Base-by-base conservation (phyloP, 2,329 filamentous ascomycete genomes). In the Seiridium unicorne region DNA sequence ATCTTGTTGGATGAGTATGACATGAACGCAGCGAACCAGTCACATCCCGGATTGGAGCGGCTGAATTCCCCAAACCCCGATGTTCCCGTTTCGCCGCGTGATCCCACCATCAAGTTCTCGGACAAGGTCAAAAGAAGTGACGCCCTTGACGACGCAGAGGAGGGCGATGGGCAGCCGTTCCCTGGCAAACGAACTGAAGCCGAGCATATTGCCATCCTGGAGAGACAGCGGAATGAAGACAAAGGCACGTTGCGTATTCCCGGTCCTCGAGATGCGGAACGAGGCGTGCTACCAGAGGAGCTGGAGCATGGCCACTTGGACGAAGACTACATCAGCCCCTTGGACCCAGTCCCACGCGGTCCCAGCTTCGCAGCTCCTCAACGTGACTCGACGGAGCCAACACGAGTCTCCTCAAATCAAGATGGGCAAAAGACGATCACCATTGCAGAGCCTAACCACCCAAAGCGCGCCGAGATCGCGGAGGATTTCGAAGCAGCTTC, bases 221-320 rank as follows among this genome's bases (percentile, higher is more conserved):
- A 97, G 72, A 89, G 90, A 38, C 94, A 97, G 72, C 86, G 93
- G 44, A 89, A 91, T 59, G 81, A 81, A 1, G 86, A 87, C 63
- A 88, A 90, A 59, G 89, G 87, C 57, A 87, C 93, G 0, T 78
- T 98, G 48, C 89, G 92, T 46, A 98, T 99, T 67, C 95, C 95
- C 0, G 93, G 93, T 26, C 95, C 95, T 1, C 83, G 93, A 67
- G 95, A 98, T 70, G 93, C 90, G 54, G 95, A 99, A 68, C 86
- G 87, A 55, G 95, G 94, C 34, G 83, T 92, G 62, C 80, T 88
- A 8, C 93, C 93, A 2, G 78, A 80, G 59, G 78, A 81, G 36
- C 74, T 87, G 2, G 71, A 75, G 3, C 72, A 73, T 13, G 71
- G 70, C 5, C 67, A 71, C n/a, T 32, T 42, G 3, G 61, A 65